Conservation (phyloP, 768 basidiomycete genomes). For the Boletus huronensis region DNA sequence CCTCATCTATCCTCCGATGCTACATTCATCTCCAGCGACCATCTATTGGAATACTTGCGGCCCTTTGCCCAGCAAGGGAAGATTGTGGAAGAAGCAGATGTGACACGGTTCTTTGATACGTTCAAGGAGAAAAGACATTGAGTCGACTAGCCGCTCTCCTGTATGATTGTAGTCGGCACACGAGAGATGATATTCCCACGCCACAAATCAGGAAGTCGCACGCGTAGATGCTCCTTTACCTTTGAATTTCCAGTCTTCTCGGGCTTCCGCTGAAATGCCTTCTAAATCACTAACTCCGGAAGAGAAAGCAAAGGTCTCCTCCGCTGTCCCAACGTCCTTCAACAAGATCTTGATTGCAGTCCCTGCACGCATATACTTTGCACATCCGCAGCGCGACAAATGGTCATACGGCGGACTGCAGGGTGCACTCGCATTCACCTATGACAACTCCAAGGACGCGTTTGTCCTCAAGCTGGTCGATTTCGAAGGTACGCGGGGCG, state of each 20-base stretch:
- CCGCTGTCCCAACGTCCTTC: conserved; percentile 47
- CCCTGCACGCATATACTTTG: conserved; percentile 86
- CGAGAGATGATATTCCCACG: conserved; percentile 1
- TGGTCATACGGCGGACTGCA: conserved; percentile 90
- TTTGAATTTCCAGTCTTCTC: not conserved
- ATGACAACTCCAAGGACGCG: conserved; percentile 53
- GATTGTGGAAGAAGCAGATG: conserved; percentile 69
- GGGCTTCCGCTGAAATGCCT: conserved; percentile 52
- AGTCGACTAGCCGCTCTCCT: not conserved
- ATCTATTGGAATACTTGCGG: conserved; percentile 64
- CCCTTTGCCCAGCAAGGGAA: conserved; percentile 79
- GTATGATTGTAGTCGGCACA: too few relatives aligned
- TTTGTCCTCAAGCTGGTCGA: conserved; percentile 80
- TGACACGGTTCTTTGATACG: conserved; percentile 62
- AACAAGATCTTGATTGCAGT: conserved; percentile 84
- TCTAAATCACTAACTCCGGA: conserved; percentile 63
- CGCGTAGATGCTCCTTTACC: conserved; percentile 4
- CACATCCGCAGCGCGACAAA: conserved; percentile 65
- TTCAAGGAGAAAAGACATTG: conserved; percentile 35
- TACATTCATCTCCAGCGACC: conserved; percentile 47
- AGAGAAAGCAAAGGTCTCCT: conserved; percentile 77
- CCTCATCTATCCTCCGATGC: not conserved
- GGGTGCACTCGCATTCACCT: conserved; percentile 75
- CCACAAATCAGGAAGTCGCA: conserved; percentile 2
- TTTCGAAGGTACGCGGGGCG: conserved; percentile 74